Conservation (phyloP, 371 early-diverging fungal species). For the Parasitella parasitica region DNA sequence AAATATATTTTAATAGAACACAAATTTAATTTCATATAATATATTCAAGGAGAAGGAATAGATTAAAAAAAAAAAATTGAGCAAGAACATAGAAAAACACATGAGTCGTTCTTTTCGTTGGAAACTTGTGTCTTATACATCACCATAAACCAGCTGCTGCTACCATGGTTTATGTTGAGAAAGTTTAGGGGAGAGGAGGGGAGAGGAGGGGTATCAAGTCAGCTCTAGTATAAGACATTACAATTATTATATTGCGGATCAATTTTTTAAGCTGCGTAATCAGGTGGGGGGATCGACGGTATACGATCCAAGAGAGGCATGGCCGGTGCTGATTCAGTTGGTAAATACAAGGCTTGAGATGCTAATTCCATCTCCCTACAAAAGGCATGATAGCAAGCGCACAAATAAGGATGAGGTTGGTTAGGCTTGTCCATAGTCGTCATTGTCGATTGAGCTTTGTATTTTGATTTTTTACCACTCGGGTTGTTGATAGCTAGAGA, state of each 20-base stretch:
- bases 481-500: not conserved
- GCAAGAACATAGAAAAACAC: not conserved
- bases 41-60: not conserved
- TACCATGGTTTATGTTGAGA: too few relatives aligned
- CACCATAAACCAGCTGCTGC: too few relatives aligned
- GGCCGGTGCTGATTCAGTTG: conserved; percentile 11
- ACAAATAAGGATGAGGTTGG: conserved; percentile 27
- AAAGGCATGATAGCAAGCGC: conserved; percentile 41
- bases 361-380: conserved; percentile 39
- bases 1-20: not conserved
- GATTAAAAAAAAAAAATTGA: not conserved
- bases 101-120: not conserved
- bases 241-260: not conserved
- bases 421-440: conserved; percentile 11
- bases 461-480: not conserved
- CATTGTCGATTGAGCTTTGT: not conserved
- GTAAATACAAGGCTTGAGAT: conserved; percentile 30
- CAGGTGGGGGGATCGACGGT: conserved; percentile 47
- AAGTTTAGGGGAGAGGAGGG: not conserved
- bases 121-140: too few relatives aligned
- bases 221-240: too few relatives aligned
- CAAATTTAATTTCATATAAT: not conserved
- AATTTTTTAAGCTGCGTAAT: conserved; percentile 18
- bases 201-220: not conserved
- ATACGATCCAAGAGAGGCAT: conserved; percentile 32